Percentiles rank a stretch among this genome's conserved stretches.
phyloP scores from a whole-genome alignment of 306 rosid species.

The Oemleria cerasiformis region DNA sequence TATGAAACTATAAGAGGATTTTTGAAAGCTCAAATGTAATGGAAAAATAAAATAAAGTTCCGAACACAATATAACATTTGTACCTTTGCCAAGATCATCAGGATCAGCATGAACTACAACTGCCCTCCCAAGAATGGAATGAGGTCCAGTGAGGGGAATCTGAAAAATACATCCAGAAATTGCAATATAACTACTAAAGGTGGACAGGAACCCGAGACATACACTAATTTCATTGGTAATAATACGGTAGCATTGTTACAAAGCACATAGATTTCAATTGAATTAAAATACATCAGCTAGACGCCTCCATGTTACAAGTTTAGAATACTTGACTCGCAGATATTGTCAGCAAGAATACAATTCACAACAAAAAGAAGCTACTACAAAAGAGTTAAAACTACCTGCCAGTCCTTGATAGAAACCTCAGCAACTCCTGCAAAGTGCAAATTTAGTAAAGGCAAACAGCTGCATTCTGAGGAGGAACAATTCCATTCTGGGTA shows the following conservation, averaged over 20 bases:
- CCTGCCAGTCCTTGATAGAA: constrained; percentile 54
- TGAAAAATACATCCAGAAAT: constrained; percentile 13
- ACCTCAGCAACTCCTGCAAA: constrained; percentile 65
- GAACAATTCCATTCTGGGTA: constrained; percentile 4
- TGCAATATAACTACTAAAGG: background rate
- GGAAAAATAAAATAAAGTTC: background rate
- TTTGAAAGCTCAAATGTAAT: background rate
- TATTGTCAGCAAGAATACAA: no score
- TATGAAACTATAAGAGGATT: background rate
- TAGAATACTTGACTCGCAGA: no score
- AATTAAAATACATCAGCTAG: background rate
- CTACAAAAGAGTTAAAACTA: background rate
- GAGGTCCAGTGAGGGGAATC: constrained; percentile 82
- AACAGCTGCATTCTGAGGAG: background rate
- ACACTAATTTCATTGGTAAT: background rate
- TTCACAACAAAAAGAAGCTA: no score
- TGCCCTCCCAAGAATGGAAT: constrained; percentile 90
- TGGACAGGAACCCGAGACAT: background rate
- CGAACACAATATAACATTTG: background rate
- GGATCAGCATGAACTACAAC: constrained; percentile 95
- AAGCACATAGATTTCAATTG: background rate
- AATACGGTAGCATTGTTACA: background rate
- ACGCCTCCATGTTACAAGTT: background rate
- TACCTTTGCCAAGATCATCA: constrained; percentile 97
- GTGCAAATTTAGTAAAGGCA: constrained; percentile 7